Conservation (phyloP, 2,329 filamentous ascomycete genomes). For the Talaromyces atroroseus region DNA sequence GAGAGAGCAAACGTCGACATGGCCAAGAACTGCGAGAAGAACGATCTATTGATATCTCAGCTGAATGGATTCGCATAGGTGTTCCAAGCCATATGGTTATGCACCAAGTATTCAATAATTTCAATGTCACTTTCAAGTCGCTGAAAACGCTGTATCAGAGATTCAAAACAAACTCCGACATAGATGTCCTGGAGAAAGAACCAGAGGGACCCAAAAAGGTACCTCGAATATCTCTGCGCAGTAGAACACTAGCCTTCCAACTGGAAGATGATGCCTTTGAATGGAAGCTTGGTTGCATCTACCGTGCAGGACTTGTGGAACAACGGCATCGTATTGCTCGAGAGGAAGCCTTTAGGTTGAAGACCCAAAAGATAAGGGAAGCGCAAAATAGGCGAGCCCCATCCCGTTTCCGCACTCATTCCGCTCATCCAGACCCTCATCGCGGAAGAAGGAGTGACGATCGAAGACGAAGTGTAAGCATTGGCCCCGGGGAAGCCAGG, state of each 20-base stretch:
- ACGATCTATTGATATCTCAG: constrained; percentile 73
- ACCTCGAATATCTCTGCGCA: constrained; percentile 77
- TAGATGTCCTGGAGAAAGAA: constrained; percentile 79
- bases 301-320: constrained; percentile 79
- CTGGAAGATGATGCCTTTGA: constrained; percentile 95
- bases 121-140: constrained; percentile 81
- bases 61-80: constrained; percentile 79
- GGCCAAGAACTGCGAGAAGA: constrained; percentile 61
- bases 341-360: constrained; percentile 83
- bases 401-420: constrained; percentile 50
- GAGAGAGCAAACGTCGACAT: constrained; percentile 67
- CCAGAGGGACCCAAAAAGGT: constrained; percentile 82
- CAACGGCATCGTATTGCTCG: constrained; percentile 84
- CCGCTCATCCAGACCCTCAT: constrained; percentile 43
- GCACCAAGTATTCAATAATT: constrained; percentile 87
- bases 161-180: constrained; percentile 79
- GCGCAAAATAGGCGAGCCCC: constrained; percentile 51
- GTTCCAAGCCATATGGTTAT: constrained; percentile 89
- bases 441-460: constrained; percentile 34
- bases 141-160: constrained; percentile 87
- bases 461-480: constrained; percentile 51
- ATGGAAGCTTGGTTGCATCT: constrained; percentile 94
- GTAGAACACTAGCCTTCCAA: constrained; percentile 79
- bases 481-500: constrained; percentile 39
- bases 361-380: constrained; percentile 76